Evolutionary conservation across 2,329 filamentous ascomycete species (phyloP).

Genomic region (Sporothrix pseudoabietina): DNA sequence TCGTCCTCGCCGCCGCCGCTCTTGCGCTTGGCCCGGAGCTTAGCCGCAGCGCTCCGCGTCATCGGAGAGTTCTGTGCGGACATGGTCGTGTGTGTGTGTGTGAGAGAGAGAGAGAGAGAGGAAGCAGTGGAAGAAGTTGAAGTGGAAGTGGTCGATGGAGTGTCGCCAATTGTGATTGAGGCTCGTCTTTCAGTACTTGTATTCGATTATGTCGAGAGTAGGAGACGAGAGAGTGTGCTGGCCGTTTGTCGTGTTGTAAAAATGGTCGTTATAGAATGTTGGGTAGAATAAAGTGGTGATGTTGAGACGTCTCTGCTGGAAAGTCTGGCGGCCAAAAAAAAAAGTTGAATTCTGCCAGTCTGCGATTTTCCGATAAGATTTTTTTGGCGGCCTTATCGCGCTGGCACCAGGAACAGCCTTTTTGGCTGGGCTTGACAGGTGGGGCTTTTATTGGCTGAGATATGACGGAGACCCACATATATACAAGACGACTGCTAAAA

Average conservation of each 20-base stretch:
- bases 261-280: neutral
- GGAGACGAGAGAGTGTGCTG: no score
- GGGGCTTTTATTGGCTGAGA: neutral
- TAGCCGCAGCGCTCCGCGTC: constrained; percentile 29
- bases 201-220: neutral
- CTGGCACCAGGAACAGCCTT: neutral
- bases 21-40: constrained; percentile 31
- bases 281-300: neutral
- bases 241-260: neutral
- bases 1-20: constrained; percentile 18
- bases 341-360: neutral
- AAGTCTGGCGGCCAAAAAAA: constrained; percentile 14
- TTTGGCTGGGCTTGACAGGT: neutral
- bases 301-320: neutral
- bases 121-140: neutral
- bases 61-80: constrained; percentile 27
- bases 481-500: neutral
- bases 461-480: neutral
- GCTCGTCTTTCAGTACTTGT: neutral
- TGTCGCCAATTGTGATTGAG: neutral
- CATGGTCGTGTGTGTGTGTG: constrained; percentile 19
- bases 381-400: constrained; percentile 22
- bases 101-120: no score
- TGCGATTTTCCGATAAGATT: constrained; percentile 21
- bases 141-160: neutral